These are phyloP conservation scores for Pseudocercospora fijiensis DNA, from an alignment of 2,329 filamentous ascomycete species.

Conservation along the genomic window DNA sequence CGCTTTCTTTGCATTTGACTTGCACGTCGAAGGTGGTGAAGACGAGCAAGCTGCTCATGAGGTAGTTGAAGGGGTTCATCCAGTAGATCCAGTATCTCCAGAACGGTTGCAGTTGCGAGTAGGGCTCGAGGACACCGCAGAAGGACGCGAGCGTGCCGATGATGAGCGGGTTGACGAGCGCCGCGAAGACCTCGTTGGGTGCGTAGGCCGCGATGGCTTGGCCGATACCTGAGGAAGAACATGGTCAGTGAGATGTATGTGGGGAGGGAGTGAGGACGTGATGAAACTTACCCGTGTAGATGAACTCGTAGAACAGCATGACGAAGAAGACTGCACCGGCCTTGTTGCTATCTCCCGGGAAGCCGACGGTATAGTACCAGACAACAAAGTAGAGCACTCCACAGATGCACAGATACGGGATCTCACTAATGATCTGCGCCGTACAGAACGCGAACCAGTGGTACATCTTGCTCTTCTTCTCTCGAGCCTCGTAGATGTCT, in stretches of 20 bases:
- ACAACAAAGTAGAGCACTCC: constrained; percentile 53
- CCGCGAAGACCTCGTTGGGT: constrained; percentile 48
- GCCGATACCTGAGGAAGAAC: constrained; percentile 43
- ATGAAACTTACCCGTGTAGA: constrained; percentile 45
- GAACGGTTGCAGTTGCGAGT: constrained; percentile 37
- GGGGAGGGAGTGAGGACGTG: neutral
- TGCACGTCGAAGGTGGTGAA: constrained; percentile 46
- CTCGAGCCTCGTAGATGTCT: constrained; percentile 59
- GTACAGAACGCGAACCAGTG: constrained; percentile 72
- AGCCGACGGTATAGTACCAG: constrained; percentile 42
- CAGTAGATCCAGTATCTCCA: constrained; percentile 45
- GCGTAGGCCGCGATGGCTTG: constrained; percentile 55
- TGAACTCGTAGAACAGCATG: constrained; percentile 59
- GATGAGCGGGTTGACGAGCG: constrained; percentile 45
- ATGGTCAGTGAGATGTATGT: neutral
- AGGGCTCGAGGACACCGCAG: constrained; percentile 40
- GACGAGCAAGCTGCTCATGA: constrained; percentile 43
- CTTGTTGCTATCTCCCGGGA: constrained; percentile 46
- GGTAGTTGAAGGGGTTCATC: constrained; percentile 47
- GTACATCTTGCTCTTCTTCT: constrained; percentile 67
- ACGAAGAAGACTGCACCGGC: constrained; percentile 48
- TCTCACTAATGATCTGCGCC: constrained; percentile 68
- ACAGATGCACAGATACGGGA: constrained; percentile 64
- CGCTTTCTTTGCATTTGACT: constrained; percentile 39
- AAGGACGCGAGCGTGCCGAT: constrained; percentile 37